Evolutionary conservation across 176 grass and related monocot species (phyloP).

Genomic region (Oryza meridionalis): DNA sequence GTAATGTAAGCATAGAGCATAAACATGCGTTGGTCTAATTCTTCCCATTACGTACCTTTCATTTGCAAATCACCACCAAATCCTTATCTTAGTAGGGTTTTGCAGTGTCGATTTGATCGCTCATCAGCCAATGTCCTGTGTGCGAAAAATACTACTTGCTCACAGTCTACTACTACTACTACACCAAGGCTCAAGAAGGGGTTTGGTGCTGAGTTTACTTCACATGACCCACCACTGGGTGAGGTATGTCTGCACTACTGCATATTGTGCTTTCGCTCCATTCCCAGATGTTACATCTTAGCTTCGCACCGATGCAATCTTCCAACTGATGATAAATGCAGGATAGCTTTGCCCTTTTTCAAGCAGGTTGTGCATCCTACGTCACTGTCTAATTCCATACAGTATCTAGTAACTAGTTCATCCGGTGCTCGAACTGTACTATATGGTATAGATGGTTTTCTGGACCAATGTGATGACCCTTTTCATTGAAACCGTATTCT

Average conservation of each 20-base stretch:
- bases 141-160: background rate
- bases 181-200: background rate
- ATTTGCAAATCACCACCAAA: conserved; percentile 13
- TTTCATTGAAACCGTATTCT: background rate
- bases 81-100: background rate
- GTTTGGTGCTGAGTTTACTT: conserved; percentile 40
- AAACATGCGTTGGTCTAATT: background rate
- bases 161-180: background rate
- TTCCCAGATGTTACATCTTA: conserved; percentile 22
- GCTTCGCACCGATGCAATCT: background rate
- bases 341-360: background rate
- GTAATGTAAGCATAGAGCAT: background rate
- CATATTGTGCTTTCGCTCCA: background rate
- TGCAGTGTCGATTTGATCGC: conserved; percentile 18
- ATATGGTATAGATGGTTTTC: background rate
- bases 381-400: background rate
- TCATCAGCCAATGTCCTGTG: conserved; percentile 17
- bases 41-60: background rate
- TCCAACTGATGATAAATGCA: background rate
- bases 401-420: background rate
- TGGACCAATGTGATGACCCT: background rate
- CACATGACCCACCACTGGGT: conserved; percentile 19
- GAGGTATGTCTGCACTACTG: conserved; percentile 18
- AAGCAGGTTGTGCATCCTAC: background rate
- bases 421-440: background rate